Conservation (phyloP, 208 protist genomes). For the Leishmania martiniquensis region DNA sequence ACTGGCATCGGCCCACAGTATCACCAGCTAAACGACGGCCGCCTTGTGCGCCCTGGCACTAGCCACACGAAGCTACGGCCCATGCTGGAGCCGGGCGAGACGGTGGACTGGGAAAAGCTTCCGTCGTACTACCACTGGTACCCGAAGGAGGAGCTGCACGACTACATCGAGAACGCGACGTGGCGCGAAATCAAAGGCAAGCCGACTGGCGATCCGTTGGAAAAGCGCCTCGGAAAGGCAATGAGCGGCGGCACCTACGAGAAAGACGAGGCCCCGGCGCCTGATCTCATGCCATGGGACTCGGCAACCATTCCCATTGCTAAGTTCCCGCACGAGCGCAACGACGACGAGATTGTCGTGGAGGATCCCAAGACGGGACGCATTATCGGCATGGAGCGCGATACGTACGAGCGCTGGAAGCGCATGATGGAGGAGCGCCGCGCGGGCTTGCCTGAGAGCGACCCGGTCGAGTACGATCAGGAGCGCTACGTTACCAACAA, state of each 20-base stretch:
- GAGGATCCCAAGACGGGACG: constrained; percentile 89
- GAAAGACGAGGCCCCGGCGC: constrained; percentile 57
- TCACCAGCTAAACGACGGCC: constrained; percentile 81
- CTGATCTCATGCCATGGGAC: constrained; percentile 82
- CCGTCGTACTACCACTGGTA: constrained; percentile 93
- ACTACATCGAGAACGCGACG: constrained; percentile 91
- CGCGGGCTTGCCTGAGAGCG: constrained; percentile 63
- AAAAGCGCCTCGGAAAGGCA: constrained; percentile 53
- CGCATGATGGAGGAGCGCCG: constrained; percentile 86
- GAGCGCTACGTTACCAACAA: constrained; percentile 90
- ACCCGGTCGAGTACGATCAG: constrained; percentile 90
- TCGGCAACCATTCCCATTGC: constrained; percentile 86
- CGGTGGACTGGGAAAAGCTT: constrained; percentile 84
- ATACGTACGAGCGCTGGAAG: constrained; percentile 85
- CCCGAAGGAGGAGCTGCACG: constrained; percentile 83
- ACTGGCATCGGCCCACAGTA: constrained; percentile 86
- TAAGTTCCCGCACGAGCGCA: constrained; percentile 85
- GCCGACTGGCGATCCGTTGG: constrained; percentile 56
- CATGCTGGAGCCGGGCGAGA: constrained; percentile 85
- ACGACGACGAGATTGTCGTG: constrained; percentile 86
- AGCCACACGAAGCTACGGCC: constrained; percentile 85
- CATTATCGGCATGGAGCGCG: constrained; percentile 87
- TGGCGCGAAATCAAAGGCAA: constrained; percentile 78
- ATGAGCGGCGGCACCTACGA: constrained; percentile 13
- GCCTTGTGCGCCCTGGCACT: constrained; percentile 82